These are phyloP conservation scores for Talaromyces marneffei DNA, from an alignment of 2,329 filamentous ascomycete genomes.

Conservation along the genomic window DNA sequence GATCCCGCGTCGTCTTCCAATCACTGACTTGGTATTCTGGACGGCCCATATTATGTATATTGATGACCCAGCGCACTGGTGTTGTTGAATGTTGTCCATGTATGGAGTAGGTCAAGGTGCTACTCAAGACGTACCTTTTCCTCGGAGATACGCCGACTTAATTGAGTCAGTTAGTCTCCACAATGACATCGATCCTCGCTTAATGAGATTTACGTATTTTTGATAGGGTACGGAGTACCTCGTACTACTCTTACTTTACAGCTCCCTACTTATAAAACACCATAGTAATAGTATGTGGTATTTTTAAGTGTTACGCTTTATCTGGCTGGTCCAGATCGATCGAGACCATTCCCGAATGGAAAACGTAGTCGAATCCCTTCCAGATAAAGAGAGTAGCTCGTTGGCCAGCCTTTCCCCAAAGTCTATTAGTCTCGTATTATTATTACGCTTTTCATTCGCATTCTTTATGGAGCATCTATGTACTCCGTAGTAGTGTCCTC, in stretches of 20 bases:
- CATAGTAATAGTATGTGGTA: no score
- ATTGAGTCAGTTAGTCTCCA: neutral
- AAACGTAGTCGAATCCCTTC: neutral
- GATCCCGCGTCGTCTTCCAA: neutral
- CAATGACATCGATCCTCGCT: constrained; percentile 3
- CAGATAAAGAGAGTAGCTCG: neutral
- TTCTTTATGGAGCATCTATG: constrained; percentile 1
- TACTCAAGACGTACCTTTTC: neutral
- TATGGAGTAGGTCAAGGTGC: neutral
- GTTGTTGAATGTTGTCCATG: neutral
- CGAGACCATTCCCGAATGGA: neutral
- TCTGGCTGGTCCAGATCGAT: neutral
- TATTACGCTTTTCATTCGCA: neutral
- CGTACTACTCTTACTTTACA: neutral
- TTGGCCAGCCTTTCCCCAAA: constrained; percentile 12
- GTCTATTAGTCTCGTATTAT: neutral
- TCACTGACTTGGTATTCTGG: neutral
- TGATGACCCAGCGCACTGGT: constrained; percentile 5
- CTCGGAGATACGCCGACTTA: neutral
- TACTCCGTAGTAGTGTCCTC: neutral
- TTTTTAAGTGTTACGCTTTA: neutral
- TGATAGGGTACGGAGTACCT: neutral
- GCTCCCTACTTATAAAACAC: neutral
- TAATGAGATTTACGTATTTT: neutral
- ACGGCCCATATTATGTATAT: neutral